Percentiles rank a stretch among this genome's conserved stretches.
Conservation (phyloP, 78 protist species). For the Dictyostelium citrinum region DNA sequence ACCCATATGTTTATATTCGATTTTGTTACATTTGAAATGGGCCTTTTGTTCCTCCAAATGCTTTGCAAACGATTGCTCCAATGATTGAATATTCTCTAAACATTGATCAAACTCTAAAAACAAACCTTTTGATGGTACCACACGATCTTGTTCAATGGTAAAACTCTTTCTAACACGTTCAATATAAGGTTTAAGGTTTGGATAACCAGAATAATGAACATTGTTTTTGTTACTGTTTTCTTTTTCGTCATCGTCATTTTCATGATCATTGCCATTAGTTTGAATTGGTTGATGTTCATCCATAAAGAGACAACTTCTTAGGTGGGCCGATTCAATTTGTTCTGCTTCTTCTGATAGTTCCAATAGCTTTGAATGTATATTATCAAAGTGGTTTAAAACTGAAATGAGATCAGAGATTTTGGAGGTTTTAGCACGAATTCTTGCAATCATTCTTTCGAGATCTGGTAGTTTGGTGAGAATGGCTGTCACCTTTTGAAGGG, state of each 20-base stretch:
- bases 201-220: background rate
- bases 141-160: background rate
- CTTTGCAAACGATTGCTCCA: constrained; percentile 1
- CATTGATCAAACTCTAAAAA: constrained; percentile 41
- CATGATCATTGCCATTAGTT: no score
- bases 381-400: constrained; percentile 51
- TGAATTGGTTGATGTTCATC: no score
- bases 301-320: background rate
- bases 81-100: background rate
- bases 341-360: background rate
- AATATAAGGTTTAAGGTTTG: constrained; percentile 5
- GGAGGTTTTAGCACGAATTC: constrained; percentile 38
- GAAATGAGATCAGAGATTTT: constrained; percentile 36
- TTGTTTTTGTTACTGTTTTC: background rate
- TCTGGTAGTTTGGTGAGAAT: constrained; percentile 50
- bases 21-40: background rate
- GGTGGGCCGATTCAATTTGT: background rate
- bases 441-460: constrained; percentile 68
- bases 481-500: background rate
- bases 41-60: constrained; percentile 15
- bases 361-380: background rate
- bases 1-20: constrained; percentile 50
- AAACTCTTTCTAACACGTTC: background rate
- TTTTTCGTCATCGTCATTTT: background rate
- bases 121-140: constrained; percentile 21